Conservation (phyloP, 805 yeast genomes). For the Yarrowia osloensis region DNA sequence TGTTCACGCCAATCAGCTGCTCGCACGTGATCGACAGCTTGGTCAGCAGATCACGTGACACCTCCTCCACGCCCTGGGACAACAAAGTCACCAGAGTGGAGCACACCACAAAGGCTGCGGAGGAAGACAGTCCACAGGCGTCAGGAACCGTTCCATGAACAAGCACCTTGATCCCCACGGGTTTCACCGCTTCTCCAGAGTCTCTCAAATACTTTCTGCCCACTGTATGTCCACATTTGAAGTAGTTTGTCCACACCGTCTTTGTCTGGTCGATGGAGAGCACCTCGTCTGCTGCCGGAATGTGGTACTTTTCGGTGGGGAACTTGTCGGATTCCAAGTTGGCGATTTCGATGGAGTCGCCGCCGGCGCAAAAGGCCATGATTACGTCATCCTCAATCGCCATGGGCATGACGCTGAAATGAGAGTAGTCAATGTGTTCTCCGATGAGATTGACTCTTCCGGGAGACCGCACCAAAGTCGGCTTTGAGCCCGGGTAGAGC, state of each 20-base stretch:
- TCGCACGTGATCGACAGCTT: constrained; percentile 65
- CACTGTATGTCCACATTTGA: constrained; percentile 63
- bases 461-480: constrained; percentile 63
- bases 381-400: constrained; percentile 66
- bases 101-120: constrained; percentile 71
- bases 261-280: constrained; percentile 52
- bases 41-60: constrained; percentile 57
- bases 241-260: constrained; percentile 68
- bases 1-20: constrained; percentile 70
- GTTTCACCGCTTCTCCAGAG: neutral
- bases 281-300: constrained; percentile 33
- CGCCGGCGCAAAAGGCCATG: constrained; percentile 45
- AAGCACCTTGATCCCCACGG: constrained; percentile 50
- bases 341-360: constrained; percentile 42
- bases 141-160: constrained; percentile 70
- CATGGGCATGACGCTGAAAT: constrained; percentile 70
- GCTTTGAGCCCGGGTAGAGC: constrained; percentile 35
- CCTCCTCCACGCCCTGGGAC: constrained; percentile 50
- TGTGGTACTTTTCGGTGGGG: constrained; percentile 32
- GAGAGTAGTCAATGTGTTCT: constrained; percentile 71
- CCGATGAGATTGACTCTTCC: constrained; percentile 76
- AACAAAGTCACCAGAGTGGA: constrained; percentile 59
- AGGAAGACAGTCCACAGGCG: constrained; percentile 69
- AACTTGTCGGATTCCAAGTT: constrained; percentile 42
- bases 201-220: constrained; percentile 49